A percentile compares a stretch with the other conserved stretches of the same genome.
Conservation (phyloP, 345 rosid genomes). For the Acer campestre region DNA sequence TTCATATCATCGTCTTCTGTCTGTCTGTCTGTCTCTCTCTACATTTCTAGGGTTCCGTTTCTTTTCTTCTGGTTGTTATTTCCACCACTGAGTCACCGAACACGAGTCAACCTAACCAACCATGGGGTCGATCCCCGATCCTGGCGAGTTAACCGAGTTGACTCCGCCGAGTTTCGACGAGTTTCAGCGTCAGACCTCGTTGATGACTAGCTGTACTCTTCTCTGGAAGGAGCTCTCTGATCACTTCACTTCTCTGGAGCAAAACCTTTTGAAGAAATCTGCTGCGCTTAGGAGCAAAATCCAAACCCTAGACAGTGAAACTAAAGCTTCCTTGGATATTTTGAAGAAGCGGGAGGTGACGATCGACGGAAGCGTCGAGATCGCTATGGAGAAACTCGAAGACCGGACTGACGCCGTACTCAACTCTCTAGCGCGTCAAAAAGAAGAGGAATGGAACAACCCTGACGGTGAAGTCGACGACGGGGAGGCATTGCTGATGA, state of each 20-base stretch:
- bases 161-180: conserved; percentile 92
- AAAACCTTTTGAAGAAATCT: conserved; percentile 72
- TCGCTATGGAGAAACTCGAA: conserved; percentile 65
- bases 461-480: conserved; percentile 82
- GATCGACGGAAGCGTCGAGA: conserved; percentile 83
- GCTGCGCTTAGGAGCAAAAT: conserved; percentile 80
- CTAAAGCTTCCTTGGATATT: conserved; percentile 71
- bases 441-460: conserved; percentile 34
- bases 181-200: conserved; percentile 87
- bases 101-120: conserved; percentile 18
- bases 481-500: conserved; percentile 59
- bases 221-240: conserved; percentile 99
- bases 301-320: conserved; percentile 64
- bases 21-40: conserved; percentile 14
- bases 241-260: conserved; percentile 86
- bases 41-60: conserved; percentile 43
- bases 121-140: conserved; percentile 99
- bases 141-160: conserved; percentile 79
- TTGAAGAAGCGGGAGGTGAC: conserved; percentile 86
- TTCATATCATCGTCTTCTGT: conserved; percentile 26
- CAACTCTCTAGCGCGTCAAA: conserved; percentile 29
- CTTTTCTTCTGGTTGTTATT: conserved; percentile 12
- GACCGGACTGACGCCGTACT: conserved; percentile 41
- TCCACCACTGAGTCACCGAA: conserved; percentile 25
- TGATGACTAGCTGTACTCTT: conserved; percentile 98